A percentile compares a stretch with the other conserved stretches of the same genome.
These are phyloP conservation scores for Handroanthus guayacan DNA, from an alignment of 257 asterid genomes.

Conservation along the genomic window DNA sequence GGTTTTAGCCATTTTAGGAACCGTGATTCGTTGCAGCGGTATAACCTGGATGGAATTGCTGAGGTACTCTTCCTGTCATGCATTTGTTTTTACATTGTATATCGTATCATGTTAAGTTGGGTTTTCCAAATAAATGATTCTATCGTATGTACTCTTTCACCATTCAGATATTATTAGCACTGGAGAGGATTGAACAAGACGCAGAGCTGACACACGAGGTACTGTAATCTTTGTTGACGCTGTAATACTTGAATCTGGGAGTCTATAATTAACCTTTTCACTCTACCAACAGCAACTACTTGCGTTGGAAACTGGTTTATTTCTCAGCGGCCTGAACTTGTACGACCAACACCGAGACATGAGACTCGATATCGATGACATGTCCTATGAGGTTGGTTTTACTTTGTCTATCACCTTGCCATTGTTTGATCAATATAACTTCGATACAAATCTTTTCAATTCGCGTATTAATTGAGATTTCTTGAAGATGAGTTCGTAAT, in stretches of 20 bases:
- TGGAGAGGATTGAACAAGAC: conserved; percentile 72
- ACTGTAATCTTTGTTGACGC: conserved; percentile 20
- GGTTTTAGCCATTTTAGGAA: conserved; percentile 42
- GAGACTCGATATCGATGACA: conserved; percentile 81
- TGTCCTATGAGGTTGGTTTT: conserved; percentile 75
- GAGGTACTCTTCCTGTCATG: conserved; percentile 50
- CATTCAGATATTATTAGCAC: conserved; percentile 60
- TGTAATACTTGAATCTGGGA: not conserved
- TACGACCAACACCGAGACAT: conserved; percentile 74
- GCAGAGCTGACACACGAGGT: conserved; percentile 69
- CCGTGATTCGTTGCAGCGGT: conserved; percentile 44
- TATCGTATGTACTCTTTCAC: not conserved
- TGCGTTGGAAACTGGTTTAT: conserved; percentile 59
- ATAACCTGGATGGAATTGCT: conserved; percentile 60
- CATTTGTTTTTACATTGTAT: not conserved
- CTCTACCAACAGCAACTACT: conserved; percentile 57
- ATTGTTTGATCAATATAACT: not conserved
- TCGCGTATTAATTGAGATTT: not conserved
- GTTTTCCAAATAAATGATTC: no score
- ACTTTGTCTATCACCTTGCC: not conserved
- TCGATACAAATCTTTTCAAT: not conserved
- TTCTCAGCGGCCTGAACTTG: conserved; percentile 56
- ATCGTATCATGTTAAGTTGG: no score
- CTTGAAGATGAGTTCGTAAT: not conserved
- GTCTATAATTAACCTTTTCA: conserved; percentile 18